Base-by-base conservation (phyloP, 306 rosid genomes). In the Vigna trinervia region DNA sequence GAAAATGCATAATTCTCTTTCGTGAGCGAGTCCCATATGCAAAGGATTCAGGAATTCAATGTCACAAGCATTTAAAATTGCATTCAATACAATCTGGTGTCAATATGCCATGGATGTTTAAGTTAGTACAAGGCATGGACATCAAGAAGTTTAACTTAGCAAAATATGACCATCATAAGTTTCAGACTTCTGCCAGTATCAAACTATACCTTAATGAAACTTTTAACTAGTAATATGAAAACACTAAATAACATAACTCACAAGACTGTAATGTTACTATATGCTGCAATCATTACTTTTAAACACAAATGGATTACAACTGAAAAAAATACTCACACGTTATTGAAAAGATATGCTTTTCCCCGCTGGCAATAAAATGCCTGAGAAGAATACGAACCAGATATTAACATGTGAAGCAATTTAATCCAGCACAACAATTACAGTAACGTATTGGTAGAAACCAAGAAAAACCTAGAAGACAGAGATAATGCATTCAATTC, bases 281-380 rank as follows among this genome's bases (percentile, higher is more conserved):
- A 66, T 34, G 53, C n/a, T 39, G 1, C 19, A 30, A 72, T 6
- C 43, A 22, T 73, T 48, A 20, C 32, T 56, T 56, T 26, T 39
- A 13, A 41, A 30, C 20, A 81, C 52, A 30, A 32, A 22, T 52
- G 58, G 22, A 78, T 51, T 48, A 65, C 36, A 74, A 78, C 51
- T 38, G 67, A 72, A 81, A 36, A 26, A 80, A 82, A 69, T 85
- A 88, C 95, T 93, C 85, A 93, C 98, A 75, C 91, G n/a, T 91
- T 86, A 69, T 79, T 91, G 85, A 91, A 91, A 57, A 93, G 98
- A 81, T 89, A 93, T 9, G 98, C 95, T 80, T 91, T 93, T 69
- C 97, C 98, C 8, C 88, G 81, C 72, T 92, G 91, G 72, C 93
- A 85, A 71, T 81, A 84, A 84, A 93, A 93, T 43, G 74, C 52